Evolutionary conservation across 345 rosid genomes (phyloP).

Genomic region (Rhodomyrtus tomentosa): DNA sequence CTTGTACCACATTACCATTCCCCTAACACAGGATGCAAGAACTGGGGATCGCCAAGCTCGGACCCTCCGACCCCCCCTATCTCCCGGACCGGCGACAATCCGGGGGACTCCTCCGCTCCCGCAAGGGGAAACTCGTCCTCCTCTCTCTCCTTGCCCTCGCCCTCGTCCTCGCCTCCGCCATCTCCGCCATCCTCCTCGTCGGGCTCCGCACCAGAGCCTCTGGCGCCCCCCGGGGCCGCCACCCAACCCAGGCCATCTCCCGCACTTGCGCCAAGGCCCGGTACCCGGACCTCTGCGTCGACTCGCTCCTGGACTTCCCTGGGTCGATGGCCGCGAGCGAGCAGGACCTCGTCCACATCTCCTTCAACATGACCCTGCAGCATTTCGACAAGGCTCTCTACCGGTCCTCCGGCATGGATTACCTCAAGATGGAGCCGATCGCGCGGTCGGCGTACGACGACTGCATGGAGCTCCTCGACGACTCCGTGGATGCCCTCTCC

Average conservation of each 20-base stretch:
- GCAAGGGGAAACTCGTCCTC: constrained; percentile 31
- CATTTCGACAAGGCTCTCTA: constrained; percentile 74
- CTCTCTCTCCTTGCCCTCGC: constrained; percentile 23
- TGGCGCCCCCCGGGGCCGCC: constrained; percentile 8
- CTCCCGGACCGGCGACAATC: neutral
- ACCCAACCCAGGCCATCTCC: constrained; percentile 82
- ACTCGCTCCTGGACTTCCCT: constrained; percentile 63
- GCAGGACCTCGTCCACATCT: constrained; percentile 78
- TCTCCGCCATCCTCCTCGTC: constrained; percentile 38
- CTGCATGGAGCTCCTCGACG: constrained; percentile 83
- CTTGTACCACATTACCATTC: neutral
- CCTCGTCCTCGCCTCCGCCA: constrained; percentile 56
- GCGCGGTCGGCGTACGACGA: constrained; percentile 75
- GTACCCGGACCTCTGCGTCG: constrained; percentile 57
- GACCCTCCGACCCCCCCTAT: neutral
- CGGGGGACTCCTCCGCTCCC: neutral
- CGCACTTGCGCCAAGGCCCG: constrained; percentile 55
- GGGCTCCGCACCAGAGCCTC: constrained; percentile 21
- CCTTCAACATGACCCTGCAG: constrained; percentile 90
- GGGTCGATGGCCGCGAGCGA: constrained; percentile 59
- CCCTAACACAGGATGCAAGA: neutral
- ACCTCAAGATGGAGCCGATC: constrained; percentile 53
- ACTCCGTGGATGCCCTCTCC: constrained; percentile 66
- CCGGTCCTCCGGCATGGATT: constrained; percentile 29
- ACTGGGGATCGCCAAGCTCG: constrained; percentile 51